Evolutionary conservation across 176 grass and related monocot species (phyloP).

Genomic region (Rhynchospora tenuis): DNA sequence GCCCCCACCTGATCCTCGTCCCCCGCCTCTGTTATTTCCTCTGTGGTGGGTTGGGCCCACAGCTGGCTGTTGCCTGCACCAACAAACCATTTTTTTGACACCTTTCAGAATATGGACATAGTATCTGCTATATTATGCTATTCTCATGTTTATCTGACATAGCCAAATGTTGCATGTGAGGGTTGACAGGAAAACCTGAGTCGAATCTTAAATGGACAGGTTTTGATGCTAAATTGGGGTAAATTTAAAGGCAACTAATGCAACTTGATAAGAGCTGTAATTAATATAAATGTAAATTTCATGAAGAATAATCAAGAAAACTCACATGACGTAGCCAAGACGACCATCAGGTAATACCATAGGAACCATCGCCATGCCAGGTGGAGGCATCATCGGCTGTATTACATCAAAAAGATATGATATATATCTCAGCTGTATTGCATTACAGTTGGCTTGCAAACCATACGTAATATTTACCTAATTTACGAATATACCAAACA

Average conservation of each 20-base stretch:
- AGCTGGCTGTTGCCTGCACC: conserved; percentile 26
- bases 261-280: background rate
- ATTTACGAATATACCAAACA: background rate
- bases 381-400: conserved; percentile 34
- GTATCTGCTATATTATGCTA: background rate
- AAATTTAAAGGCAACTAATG: background rate
- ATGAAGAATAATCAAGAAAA: background rate
- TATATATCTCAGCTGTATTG: background rate
- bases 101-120: background rate
- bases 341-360: conserved; percentile 55
- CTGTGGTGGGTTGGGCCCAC: conserved; percentile 8
- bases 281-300: background rate
- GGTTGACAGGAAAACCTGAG: background rate
- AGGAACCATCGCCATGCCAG: conserved; percentile 49
- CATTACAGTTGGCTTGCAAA: background rate
- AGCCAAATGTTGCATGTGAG: background rate
- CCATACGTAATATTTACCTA: background rate
- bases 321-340: conserved; percentile 49
- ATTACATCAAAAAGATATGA: conserved; percentile 14
- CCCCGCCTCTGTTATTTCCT: conserved; percentile 19
- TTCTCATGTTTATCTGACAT: background rate
- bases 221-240: background rate
- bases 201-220: background rate
- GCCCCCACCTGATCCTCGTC: conserved; percentile 6
- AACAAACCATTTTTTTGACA: background rate